Conservation (phyloP, 2,329 filamentous ascomycete species). For the Paecilomyces dactylethromorphus region DNA sequence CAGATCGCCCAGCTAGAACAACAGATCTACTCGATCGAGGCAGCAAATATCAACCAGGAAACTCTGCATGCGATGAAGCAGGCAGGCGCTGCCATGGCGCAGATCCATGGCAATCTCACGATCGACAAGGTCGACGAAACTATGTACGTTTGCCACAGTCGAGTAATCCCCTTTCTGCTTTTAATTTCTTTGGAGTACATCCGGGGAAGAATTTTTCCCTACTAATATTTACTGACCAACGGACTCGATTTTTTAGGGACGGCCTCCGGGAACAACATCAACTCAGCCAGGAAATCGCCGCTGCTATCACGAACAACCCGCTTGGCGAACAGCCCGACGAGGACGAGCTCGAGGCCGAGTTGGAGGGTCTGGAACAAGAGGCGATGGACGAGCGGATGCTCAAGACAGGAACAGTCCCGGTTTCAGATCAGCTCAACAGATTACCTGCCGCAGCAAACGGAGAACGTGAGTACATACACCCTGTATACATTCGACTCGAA, state of each 20-base stretch:
- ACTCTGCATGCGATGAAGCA: constrained; percentile 91
- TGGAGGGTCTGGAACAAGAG: constrained; percentile 85
- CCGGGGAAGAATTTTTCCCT: background rate
- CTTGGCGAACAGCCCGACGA: constrained; percentile 72
- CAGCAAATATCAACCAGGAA: constrained; percentile 97
- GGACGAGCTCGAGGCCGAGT: constrained; percentile 73
- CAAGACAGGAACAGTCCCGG: constrained; percentile 76
- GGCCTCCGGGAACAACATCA: constrained; percentile 84
- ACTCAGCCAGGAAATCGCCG: constrained; percentile 86
- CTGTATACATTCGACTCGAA: background rate
- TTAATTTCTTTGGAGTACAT: background rate
- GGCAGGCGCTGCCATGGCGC: constrained; percentile 82
- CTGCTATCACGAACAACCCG: constrained; percentile 68
- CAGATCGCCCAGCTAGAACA: constrained; percentile 91
- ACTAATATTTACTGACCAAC: background rate
- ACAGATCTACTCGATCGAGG: constrained; percentile 94
- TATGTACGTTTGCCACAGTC: constrained; percentile 58
- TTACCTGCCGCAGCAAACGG: constrained; percentile 69
- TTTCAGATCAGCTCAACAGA: constrained; percentile 68
- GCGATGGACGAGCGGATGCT: constrained; percentile 90
- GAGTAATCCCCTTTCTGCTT: background rate
- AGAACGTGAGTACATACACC: constrained; percentile 57
- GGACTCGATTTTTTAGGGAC: constrained; percentile 55
- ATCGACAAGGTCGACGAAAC: constrained; percentile 92
- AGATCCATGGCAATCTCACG: constrained; percentile 83